phyloP scores from a whole-genome alignment of 257 asterid genomes.

The Gentiana straminea region DNA sequence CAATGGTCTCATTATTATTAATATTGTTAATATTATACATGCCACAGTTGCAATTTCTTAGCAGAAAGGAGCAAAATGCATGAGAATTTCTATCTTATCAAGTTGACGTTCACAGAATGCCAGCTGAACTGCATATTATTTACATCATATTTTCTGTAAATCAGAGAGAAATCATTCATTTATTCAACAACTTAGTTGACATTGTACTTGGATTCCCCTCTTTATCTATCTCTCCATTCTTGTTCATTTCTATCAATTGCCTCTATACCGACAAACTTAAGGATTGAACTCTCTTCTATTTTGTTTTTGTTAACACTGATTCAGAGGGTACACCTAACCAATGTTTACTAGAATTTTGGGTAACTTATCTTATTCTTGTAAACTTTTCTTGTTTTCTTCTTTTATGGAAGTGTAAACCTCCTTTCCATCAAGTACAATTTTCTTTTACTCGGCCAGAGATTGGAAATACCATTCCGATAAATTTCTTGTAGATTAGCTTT shows the following conservation, averaged over 20 bases:
- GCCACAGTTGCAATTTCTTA: not conserved
- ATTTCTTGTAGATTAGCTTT: too few relatives aligned
- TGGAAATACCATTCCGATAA: too few relatives aligned
- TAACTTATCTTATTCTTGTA: not conserved
- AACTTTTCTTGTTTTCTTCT: not conserved
- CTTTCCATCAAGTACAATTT: too few relatives aligned
- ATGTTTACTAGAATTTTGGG: conserved; percentile 10
- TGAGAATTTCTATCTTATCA: not conserved
- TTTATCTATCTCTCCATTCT: not conserved
- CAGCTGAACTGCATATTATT: not conserved
- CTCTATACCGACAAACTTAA: not conserved
- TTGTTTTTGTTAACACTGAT: too few relatives aligned
- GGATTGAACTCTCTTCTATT: not conserved
- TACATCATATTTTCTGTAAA: not conserved
- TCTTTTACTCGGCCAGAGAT: too few relatives aligned
- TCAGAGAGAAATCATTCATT: not conserved
- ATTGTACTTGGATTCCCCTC: not conserved
- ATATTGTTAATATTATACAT: not conserved
- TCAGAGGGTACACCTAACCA: not conserved
- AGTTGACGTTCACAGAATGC: conserved; percentile 1
- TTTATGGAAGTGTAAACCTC: too few relatives aligned
- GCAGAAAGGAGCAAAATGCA: not conserved
- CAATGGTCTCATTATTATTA: conserved; percentile 1
- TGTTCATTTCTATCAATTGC: not conserved
- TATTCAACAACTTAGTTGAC: not conserved